Evolutionary conservation across 345 rosid species (phyloP).

Genomic region (Eucalyptus sideroxylon): DNA sequence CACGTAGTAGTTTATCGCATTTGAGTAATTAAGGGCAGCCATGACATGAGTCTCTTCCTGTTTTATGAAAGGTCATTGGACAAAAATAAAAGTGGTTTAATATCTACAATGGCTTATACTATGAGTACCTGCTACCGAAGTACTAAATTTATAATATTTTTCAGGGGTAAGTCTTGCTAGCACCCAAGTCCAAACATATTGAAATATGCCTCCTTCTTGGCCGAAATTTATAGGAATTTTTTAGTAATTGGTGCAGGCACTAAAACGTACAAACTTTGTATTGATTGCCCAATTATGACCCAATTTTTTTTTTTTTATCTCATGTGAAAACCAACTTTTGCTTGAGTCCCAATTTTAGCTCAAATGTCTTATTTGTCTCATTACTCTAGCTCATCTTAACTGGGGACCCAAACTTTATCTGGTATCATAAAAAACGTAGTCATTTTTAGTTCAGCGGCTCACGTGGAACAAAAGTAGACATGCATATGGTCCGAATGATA

Average conservation of each 20-base stretch:
- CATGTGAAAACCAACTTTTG: neutral
- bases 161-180: neutral
- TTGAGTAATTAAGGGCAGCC: neutral
- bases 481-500: neutral
- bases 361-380: neutral
- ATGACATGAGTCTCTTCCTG: neutral
- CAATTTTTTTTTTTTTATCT: neutral
- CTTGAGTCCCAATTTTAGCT: neutral
- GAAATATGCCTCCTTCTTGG: neutral
- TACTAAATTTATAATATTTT: neutral
- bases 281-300: neutral
- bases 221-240: neutral
- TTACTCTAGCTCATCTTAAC: neutral
- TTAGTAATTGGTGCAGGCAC: neutral
- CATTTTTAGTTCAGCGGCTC: neutral
- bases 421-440: neutral
- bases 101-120: neutral
- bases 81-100: neutral
- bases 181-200: neutral
- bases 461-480: neutral
- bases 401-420: neutral
- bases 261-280: neutral
- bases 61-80: neutral
- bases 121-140: neutral
- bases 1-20: neutral